Conservation (phyloP, 345 rosid species). For the Chamaenerion angustifolium region DNA sequence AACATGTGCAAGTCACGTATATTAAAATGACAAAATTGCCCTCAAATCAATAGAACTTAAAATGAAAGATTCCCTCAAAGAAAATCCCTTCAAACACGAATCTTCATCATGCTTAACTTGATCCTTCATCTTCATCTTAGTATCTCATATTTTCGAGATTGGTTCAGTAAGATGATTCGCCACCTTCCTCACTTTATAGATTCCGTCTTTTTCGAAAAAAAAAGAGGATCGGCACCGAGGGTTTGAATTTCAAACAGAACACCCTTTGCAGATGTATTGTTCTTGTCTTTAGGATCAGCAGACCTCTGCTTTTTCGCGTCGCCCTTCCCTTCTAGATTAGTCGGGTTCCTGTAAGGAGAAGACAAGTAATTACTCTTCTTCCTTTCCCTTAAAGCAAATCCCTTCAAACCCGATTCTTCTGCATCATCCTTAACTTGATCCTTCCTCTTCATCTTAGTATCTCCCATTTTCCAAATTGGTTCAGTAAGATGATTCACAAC, state of each 20-base stretch:
- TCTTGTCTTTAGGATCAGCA: too few species aligned
- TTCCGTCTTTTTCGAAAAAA: slow-evolving; percentile 18
- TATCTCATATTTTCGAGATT: slow-evolving; percentile 10
- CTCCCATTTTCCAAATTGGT: slow-evolving; percentile 8
- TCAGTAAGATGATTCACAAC: slow-evolving; percentile 2
- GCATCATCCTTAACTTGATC: too few species aligned
- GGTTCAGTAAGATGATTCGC: slow-evolving; percentile 2
- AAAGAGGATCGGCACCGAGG: slow-evolving; percentile 34
- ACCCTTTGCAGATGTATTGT: slow-evolving; percentile 32
- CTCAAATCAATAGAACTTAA: too few species aligned
- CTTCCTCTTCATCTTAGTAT: slow-evolving; percentile 14
- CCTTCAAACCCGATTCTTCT: slow-evolving; percentile 29
- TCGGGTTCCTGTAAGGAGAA: slow-evolving; percentile 58
- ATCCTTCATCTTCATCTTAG: slow-evolving; percentile 12
- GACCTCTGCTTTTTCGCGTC: too few species aligned
- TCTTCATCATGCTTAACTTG: too few species aligned
- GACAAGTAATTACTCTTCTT: slow-evolving; percentile 82
- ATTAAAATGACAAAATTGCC: too few species aligned
- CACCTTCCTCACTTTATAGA: too few species aligned
- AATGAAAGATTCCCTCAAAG: too few species aligned
- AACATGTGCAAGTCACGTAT: too few species aligned
- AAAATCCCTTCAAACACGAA: too few species aligned
- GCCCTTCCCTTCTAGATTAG: too few species aligned
- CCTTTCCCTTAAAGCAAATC: too few species aligned
- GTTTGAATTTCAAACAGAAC: slow-evolving; percentile 33